Conservation (phyloP, 495 filamentous ascomycete genomes). For the Pseudomonodictys pantanalensis region DNA sequence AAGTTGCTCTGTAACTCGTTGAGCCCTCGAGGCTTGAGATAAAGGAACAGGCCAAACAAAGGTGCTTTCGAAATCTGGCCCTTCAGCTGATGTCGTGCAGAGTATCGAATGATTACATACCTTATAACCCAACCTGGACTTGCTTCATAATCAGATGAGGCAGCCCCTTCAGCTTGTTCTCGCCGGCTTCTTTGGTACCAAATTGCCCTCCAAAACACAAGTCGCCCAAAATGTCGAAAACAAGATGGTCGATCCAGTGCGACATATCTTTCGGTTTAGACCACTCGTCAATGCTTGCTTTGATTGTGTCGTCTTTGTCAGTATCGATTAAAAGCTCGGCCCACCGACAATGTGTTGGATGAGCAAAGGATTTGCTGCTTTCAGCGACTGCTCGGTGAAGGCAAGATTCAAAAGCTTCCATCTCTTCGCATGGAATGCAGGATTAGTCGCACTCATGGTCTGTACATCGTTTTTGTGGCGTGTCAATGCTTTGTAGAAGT, state of each 20-base stretch:
- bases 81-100: not conserved
- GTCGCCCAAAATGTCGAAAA: slow-evolving; percentile 22
- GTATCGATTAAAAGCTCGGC: slow-evolving; percentile 21
- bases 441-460: slow-evolving; percentile 31
- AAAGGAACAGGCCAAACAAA: slow-evolving; percentile 3
- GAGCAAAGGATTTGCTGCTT: slow-evolving; percentile 10
- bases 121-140: slow-evolving; percentile 5
- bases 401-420: slow-evolving; percentile 33
- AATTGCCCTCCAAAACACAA: slow-evolving; percentile 14
- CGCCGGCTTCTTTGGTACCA: slow-evolving; percentile 13
- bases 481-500: slow-evolving; percentile 32
- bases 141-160: slow-evolving; percentile 30
- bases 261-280: not conserved
- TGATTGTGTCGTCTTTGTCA: not conserved
- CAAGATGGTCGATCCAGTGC: not conserved
- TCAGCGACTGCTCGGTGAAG: slow-evolving; percentile 37
- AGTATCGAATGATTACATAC: not conserved
- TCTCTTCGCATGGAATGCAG: slow-evolving; percentile 34
- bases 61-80: not conserved
- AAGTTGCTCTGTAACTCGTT: not conserved
- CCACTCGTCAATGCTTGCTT: slow-evolving; percentile 3
- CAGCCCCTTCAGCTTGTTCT: slow-evolving; percentile 26
- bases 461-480: slow-evolving; percentile 22
- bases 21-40: slow-evolving; percentile 10
- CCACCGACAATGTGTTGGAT: slow-evolving; percentile 37